These are phyloP conservation scores for Coemansia sp. DNA, from an alignment of 192 early-diverging fungal species.

Conservation along the genomic window DNA sequence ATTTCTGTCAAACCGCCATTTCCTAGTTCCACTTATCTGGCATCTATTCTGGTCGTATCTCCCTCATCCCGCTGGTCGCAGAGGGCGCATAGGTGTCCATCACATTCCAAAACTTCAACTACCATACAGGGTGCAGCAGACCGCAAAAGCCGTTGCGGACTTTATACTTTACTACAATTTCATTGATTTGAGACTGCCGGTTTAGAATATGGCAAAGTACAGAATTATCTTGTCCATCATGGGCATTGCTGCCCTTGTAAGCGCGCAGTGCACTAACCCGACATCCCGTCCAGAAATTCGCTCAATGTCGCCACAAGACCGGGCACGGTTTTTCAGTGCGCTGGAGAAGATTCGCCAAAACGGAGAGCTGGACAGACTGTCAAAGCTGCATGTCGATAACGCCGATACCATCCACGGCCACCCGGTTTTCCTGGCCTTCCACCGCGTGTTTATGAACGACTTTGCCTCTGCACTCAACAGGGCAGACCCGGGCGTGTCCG, in stretches of 20 bases:
- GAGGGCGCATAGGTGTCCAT: constrained; percentile 20
- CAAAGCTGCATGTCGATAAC: constrained; percentile 48
- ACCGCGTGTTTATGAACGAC: constrained; percentile 54
- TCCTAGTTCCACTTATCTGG: not conserved
- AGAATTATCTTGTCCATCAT: constrained; percentile 20
- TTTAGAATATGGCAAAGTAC: constrained; percentile 31
- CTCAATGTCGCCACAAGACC: constrained; percentile 47
- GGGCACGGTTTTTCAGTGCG: constrained; percentile 42
- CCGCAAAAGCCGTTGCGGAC: not conserved
- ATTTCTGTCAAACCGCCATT: not conserved
- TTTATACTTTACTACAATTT: not conserved
- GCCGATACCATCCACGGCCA: constrained; percentile 50
- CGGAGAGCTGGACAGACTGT: constrained; percentile 49
- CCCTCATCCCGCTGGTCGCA: constrained; percentile 34
- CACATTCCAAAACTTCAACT: not conserved
- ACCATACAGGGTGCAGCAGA: not conserved
- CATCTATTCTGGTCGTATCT: constrained; percentile 4
- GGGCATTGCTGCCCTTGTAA: constrained; percentile 27
- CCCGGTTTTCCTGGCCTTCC: constrained; percentile 55
- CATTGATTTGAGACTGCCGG: not conserved
- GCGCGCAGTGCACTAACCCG: constrained; percentile 39
- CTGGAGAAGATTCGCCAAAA: constrained; percentile 33
- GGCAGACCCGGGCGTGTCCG: constrained; percentile 48
- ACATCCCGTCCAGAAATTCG: constrained; percentile 48
- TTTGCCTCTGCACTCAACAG: constrained; percentile 54